A percentile compares a stretch with the other conserved stretches of the same genome.
These are phyloP conservation scores for Russula ochroleuca DNA, from an alignment of 768 basidiomycete species.

Conservation along the genomic window DNA sequence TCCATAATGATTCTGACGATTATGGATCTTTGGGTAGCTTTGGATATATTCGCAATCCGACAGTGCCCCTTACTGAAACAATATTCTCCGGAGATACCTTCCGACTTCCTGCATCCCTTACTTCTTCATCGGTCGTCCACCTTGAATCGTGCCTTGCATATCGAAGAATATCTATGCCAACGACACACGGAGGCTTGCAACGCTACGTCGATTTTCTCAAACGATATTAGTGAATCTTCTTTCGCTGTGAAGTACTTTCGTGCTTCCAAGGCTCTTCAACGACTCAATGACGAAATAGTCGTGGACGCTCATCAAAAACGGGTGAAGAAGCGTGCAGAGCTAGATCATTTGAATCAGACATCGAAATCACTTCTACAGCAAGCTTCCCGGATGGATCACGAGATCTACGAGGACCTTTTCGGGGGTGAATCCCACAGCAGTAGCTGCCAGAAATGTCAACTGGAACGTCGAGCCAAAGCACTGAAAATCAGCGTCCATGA, in stretches of 20 bases:
- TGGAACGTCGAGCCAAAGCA: background rate
- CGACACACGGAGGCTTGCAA: background rate
- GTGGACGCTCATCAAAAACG: background rate
- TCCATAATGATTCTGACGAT: conserved; percentile 44
- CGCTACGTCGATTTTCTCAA: conserved; percentile 11
- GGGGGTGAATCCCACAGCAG: background rate
- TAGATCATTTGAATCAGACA: background rate
- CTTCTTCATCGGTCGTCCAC: conserved; percentile 36
- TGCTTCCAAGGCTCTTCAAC: background rate
- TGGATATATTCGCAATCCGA: conserved; percentile 39
- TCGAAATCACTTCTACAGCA: background rate
- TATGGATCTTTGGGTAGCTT: conserved; percentile 47
- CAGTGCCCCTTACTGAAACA: conserved; percentile 39
- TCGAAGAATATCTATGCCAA: conserved; percentile 17
- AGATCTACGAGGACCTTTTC: background rate
- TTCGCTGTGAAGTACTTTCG: conserved; percentile 16
- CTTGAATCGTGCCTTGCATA: conserved; percentile 3
- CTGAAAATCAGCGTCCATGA: conserved; percentile 14
- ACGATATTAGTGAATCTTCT: background rate
- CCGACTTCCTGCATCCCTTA: conserved; percentile 38
- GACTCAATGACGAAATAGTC: conserved; percentile 2
- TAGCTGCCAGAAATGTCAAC: conserved; percentile 3
- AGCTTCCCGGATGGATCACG: background rate
- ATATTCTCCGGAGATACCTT: conserved; percentile 46
- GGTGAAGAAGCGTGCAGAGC: background rate